Conservation (phyloP, 345 rosid species). For the Eucalyptus marginata region DNA sequence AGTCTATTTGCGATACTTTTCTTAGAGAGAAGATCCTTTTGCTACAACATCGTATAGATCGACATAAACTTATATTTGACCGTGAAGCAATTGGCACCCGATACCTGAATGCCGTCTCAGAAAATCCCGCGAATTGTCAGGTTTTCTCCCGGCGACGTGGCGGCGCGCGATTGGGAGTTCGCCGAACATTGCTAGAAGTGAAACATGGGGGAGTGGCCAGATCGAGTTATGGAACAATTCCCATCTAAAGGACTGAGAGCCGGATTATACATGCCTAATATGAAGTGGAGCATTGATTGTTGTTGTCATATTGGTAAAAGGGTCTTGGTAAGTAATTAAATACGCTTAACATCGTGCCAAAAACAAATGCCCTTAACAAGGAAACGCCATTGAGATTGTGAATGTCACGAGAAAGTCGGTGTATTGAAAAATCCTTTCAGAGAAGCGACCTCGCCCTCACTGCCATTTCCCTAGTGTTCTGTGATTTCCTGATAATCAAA, state of each 20-base stretch:
- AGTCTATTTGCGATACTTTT: no score
- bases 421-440: neutral
- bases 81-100: neutral
- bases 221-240: neutral
- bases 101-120: neutral
- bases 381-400: neutral
- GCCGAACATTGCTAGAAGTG: neutral
- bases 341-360: neutral
- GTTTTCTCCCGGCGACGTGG: neutral
- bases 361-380: neutral
- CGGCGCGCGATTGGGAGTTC: neutral
- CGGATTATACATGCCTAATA: neutral
- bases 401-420: neutral
- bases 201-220: neutral
- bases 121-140: neutral
- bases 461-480: neutral
- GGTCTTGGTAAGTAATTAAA: neutral
- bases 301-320: neutral
- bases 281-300: neutral
- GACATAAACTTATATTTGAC: fast-evolving
- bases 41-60: neutral
- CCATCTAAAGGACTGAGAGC: neutral
- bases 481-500: neutral
- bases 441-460: neutral
- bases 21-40: neutral